Conservation (phyloP, 208 protist genomes). For the Entamoeba moshkovskii region DNA sequence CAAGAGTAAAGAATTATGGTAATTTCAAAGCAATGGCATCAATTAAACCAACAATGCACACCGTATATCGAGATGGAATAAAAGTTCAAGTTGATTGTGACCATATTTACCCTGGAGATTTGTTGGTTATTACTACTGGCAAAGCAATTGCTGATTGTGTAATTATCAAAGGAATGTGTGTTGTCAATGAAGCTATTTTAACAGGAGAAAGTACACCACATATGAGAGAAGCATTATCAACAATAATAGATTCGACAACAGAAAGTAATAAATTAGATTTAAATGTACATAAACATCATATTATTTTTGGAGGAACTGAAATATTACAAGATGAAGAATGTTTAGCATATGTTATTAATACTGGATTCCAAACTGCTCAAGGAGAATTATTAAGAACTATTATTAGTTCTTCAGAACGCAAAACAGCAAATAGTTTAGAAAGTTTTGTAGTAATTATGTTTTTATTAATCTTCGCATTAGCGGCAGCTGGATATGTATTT, state of each 20-base stretch:
- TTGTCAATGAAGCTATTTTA: conserved; percentile 93
- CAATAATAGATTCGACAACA: conserved; percentile 39
- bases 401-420: background rate
- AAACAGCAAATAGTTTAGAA: conserved; percentile 17
- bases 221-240: conserved; percentile 62
- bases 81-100: conserved; percentile 19
- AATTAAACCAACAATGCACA: background rate
- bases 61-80: background rate
- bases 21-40: background rate
- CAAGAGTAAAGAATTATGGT: background rate
- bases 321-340: conserved; percentile 45
- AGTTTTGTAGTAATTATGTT: conserved; percentile 18
- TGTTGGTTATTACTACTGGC: conserved; percentile 44
- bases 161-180: conserved; percentile 38
- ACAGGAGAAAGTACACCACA: conserved; percentile 94
- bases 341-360: conserved; percentile 83
- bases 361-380: conserved; percentile 91
- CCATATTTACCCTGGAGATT: conserved; percentile 73
- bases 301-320: conserved; percentile 39
- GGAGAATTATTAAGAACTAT: conserved; percentile 72
- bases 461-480: conserved; percentile 22
- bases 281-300: conserved; percentile 72
- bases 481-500: conserved; percentile 37
- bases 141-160: conserved; percentile 22
- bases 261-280: conserved; percentile 69